Evolutionary conservation across 2,329 filamentous ascomycete genomes (phyloP).

Genomic region (Sporothrix variecibatus): DNA sequence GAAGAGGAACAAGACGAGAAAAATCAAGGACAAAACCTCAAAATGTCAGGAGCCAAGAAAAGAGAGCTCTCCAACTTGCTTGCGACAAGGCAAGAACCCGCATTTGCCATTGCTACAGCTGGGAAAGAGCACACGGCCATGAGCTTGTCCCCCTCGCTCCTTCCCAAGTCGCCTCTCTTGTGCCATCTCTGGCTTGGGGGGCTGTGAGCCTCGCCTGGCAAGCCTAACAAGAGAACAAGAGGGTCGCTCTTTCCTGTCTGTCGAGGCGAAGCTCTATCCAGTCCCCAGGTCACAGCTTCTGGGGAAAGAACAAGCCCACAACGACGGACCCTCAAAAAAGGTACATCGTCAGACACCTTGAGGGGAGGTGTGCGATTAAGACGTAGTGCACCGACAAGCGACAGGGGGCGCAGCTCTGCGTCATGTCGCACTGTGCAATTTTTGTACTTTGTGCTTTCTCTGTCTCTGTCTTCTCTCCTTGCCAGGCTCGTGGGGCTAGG

Average conservation of each 20-base stretch:
- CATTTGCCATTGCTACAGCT: not conserved
- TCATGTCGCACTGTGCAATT: not conserved
- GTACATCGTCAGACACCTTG: not conserved
- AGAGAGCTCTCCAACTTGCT: not conserved
- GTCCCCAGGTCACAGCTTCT: not conserved
- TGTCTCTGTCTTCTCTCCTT: no score
- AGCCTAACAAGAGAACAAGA: not conserved
- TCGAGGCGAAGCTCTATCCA: not conserved
- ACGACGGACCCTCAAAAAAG: not conserved
- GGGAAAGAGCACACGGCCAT: not conserved
- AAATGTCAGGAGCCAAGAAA: not conserved
- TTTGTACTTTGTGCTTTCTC: not conserved
- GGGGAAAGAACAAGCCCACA: not conserved
- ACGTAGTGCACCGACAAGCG: not conserved
- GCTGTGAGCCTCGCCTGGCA: not conserved
- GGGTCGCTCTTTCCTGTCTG: not conserved
- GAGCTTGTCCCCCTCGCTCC: not conserved
- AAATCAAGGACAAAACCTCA: not conserved
- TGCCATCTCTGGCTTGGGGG: not conserved
- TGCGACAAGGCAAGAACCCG: not conserved
- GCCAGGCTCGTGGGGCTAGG: not conserved
- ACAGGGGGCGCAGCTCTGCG: slow-evolving; percentile 1
- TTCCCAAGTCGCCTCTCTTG: not conserved
- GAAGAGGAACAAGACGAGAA: not conserved
- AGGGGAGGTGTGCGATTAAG: slow-evolving; percentile 1